Evolutionary conservation across 148 eudicot species (phyloP).

Genomic region (Amaranthus hypochondriacus): DNA sequence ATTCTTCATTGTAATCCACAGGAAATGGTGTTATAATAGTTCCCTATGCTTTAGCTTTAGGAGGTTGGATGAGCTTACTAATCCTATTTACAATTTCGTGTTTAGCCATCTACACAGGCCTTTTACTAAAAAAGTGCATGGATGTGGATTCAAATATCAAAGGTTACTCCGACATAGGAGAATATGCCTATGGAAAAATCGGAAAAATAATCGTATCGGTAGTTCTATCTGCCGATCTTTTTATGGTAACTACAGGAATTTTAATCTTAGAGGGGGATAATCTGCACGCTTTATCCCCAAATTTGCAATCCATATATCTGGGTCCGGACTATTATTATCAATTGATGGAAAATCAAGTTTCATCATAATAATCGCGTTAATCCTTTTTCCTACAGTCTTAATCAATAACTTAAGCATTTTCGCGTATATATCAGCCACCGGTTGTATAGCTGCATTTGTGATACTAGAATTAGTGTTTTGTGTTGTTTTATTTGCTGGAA

Average conservation of each 20-base stretch:
- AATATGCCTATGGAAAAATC: neutral
- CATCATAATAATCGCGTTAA: neutral
- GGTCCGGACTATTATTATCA: neutral
- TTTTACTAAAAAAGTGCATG: neutral
- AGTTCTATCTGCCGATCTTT: neutral
- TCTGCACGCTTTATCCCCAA: neutral
- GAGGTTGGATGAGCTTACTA: constrained; percentile 9
- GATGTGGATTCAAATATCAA: neutral
- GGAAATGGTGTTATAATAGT: neutral
- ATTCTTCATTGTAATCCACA: neutral
- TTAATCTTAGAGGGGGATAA: constrained; percentile 1
- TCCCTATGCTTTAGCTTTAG: neutral
- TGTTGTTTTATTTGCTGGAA: constrained; percentile 42
- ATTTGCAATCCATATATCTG: neutral
- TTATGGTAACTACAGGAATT: neutral
- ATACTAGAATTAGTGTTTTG: constrained; percentile 41
- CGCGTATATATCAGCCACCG: neutral
- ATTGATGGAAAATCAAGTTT: constrained; percentile 10
- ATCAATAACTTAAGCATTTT: neutral
- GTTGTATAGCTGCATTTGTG: constrained; percentile 30
- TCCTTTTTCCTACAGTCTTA: neutral
- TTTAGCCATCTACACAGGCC: neutral
- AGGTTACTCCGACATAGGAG: neutral
- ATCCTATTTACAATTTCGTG: neutral
- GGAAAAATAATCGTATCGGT: neutral